These are phyloP conservation scores for Friedmanniomyces simplex DNA, from an alignment of 495 filamentous ascomycete genomes.

Conservation along the genomic window DNA sequence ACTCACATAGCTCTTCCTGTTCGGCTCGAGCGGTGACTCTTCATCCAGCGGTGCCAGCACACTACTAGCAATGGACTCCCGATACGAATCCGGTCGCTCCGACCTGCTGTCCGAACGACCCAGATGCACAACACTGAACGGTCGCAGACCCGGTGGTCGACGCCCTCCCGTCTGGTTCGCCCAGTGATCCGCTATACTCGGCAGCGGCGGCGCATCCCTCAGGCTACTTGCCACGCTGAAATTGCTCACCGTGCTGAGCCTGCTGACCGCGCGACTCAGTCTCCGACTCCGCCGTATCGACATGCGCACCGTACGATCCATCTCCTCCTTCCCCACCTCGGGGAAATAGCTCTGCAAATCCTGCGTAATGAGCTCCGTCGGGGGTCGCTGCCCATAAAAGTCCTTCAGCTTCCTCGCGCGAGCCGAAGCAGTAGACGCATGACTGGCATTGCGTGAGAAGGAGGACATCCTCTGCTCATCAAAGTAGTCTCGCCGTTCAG, in stretches of 20 bases:
- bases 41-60: slow-evolving; percentile 84
- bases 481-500: slow-evolving; percentile 52
- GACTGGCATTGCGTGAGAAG: slow-evolving; percentile 38
- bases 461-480: slow-evolving; percentile 47
- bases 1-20: slow-evolving; percentile 92
- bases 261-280: slow-evolving; percentile 80
- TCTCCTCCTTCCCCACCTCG: slow-evolving; percentile 81
- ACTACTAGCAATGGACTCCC: slow-evolving; percentile 79
- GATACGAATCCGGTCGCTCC: slow-evolving; percentile 45
- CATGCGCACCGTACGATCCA: slow-evolving; percentile 85
- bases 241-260: slow-evolving; percentile 88
- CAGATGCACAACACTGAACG: slow-evolving; percentile 53
- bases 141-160: slow-evolving; percentile 41
- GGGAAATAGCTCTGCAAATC: slow-evolving; percentile 96
- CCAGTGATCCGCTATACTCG: slow-evolving; percentile 94
- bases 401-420: slow-evolving; percentile 49
- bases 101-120: slow-evolving; percentile 27
- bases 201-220: slow-evolving; percentile 80
- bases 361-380: slow-evolving; percentile 93
- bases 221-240: slow-evolving; percentile 84
- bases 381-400: slow-evolving; percentile 86
- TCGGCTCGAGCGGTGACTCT: slow-evolving; percentile 79
- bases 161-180: slow-evolving; percentile 48
- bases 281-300: slow-evolving; percentile 82
- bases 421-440: slow-evolving; percentile 36